phyloP scores from a whole-genome alignment of 2,329 filamentous ascomycete genomes.

The Proliferodiscus dingleyae region DNA sequence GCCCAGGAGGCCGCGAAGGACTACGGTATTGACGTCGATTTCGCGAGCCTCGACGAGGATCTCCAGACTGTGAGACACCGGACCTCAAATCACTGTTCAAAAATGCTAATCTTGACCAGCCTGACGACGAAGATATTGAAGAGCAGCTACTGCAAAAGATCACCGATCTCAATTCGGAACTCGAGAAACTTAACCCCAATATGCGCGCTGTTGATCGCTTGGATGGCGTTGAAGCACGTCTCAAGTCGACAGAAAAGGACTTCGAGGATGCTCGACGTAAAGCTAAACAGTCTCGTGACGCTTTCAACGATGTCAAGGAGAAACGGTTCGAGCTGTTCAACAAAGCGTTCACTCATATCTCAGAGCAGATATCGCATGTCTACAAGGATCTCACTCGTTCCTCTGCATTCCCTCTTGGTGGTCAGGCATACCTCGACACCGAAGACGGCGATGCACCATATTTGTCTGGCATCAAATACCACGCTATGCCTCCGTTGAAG shows the following conservation, averaged over 20 bases:
- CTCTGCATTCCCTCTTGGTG: slow-evolving; percentile 87
- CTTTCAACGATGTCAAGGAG: slow-evolving; percentile 76
- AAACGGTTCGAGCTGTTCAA: slow-evolving; percentile 88
- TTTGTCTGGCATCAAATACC: slow-evolving; percentile 92
- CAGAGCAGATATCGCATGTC: slow-evolving; percentile 86
- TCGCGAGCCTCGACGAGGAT: slow-evolving; percentile 74
- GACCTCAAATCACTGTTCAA: slow-evolving; percentile 9
- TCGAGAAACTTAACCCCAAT: slow-evolving; percentile 94
- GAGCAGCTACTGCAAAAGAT: slow-evolving; percentile 75
- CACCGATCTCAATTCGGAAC: slow-evolving; percentile 64
- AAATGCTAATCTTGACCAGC: slow-evolving; percentile 40
- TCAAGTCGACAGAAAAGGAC: slow-evolving; percentile 80
- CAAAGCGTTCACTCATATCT: slow-evolving; percentile 91
- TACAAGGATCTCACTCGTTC: slow-evolving; percentile 94
- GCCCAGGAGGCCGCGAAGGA: slow-evolving; percentile 70
- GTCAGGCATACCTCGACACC: slow-evolving; percentile 82
- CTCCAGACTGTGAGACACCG: slow-evolving; percentile 62
- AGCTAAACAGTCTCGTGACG: slow-evolving; percentile 71
- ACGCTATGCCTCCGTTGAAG: slow-evolving; percentile 97
- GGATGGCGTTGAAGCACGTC: slow-evolving; percentile 75
- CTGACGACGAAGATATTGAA: slow-evolving; percentile 66
- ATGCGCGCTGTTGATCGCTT: slow-evolving; percentile 92
- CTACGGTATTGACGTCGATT: slow-evolving; percentile 88
- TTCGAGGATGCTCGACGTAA: slow-evolving; percentile 78
- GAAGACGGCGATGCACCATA: slow-evolving; percentile 95